phyloP scores from a whole-genome alignment of 495 filamentous ascomycete genomes.

The Xylaria acuta region DNA sequence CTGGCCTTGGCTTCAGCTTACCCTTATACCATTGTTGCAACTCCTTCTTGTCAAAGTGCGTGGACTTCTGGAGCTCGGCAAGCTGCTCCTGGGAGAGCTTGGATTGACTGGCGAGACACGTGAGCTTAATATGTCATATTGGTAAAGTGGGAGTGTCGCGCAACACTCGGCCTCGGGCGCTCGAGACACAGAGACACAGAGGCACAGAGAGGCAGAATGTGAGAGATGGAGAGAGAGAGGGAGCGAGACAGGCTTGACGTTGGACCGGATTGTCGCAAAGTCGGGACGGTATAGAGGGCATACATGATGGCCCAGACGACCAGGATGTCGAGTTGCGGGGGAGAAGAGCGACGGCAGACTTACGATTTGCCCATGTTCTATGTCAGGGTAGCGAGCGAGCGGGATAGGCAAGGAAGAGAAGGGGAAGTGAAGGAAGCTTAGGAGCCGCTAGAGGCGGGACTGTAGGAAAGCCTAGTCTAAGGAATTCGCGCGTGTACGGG shows the following conservation, averaged over 20 bases:
- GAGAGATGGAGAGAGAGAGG: neutral
- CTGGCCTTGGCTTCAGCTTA: slow-evolving; percentile 46
- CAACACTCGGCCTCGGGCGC: neutral
- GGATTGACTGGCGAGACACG: slow-evolving; percentile 66
- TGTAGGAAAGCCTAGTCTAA: neutral
- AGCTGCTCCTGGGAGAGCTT: slow-evolving; percentile 97
- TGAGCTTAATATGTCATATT: slow-evolving; percentile 6
- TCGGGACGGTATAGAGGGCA: neutral
- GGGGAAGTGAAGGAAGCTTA: neutral
- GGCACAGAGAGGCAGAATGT: neutral
- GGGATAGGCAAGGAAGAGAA: neutral
- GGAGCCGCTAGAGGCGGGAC: neutral
- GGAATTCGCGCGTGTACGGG: neutral
- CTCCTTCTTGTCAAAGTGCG: slow-evolving; percentile 99
- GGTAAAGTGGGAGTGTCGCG: neutral
- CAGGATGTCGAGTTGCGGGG: slow-evolving; percentile 9
- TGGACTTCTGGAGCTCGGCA: slow-evolving; percentile 91
- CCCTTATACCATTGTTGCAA: slow-evolving; percentile 99
- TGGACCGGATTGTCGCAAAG: neutral
- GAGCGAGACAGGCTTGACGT: neutral
- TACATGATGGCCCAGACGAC: slow-evolving; percentile 20
- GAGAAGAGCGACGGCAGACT: slow-evolving; percentile 35
- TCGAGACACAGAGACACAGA: neutral
- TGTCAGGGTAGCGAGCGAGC: slow-evolving; percentile 20
- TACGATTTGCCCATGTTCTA: slow-evolving; percentile 55